A percentile compares a stretch with the other conserved stretches of the same genome.
phyloP scores from a whole-genome alignment of 2,329 filamentous ascomycete species.

The Tetracladium maxilliforme region DNA sequence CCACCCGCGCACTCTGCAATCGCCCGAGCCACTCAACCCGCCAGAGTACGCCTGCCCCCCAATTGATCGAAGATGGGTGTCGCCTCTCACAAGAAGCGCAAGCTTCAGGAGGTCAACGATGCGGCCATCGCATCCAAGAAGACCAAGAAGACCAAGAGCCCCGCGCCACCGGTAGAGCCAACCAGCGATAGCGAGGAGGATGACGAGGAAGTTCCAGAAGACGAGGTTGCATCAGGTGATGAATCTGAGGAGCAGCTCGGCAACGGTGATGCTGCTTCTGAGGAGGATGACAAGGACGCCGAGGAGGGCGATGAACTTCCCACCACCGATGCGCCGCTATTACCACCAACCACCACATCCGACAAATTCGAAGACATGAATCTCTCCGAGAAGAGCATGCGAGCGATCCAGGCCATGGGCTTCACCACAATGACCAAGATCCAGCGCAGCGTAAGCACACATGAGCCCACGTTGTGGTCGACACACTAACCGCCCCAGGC shows the following conservation, averaged over 20 bases:
- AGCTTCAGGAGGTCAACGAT: too few relatives aligned
- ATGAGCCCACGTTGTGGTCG: too few relatives aligned
- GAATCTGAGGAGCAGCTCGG: conserved; percentile 15
- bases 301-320: conserved; percentile 15
- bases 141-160: conserved; percentile 23
- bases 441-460: conserved; percentile 65
- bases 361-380: conserved; percentile 69
- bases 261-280: conserved; percentile 11
- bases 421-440: conserved; percentile 96
- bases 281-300: conserved; percentile 16
- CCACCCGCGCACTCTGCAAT: too few relatives aligned
- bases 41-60: too few relatives aligned
- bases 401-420: conserved; percentile 80
- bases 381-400: conserved; percentile 76
- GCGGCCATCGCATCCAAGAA: conserved; percentile 1
- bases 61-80: too few relatives aligned
- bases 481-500: too few relatives aligned
- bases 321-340: conserved; percentile 14
- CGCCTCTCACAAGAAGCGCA: too few relatives aligned
- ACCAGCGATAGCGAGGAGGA: conserved; percentile 15
- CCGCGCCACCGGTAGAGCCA: conserved; percentile 8
- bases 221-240: conserved; percentile 15
- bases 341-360: conserved; percentile 27
- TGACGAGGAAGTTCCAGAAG: conserved; percentile 15
- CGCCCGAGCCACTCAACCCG: too few relatives aligned